Percentiles rank a stretch among this genome's conserved stretches.
These are phyloP conservation scores for Cochlearia excelsa DNA, from an alignment of 345 rosid genomes.

Conservation along the genomic window DNA sequence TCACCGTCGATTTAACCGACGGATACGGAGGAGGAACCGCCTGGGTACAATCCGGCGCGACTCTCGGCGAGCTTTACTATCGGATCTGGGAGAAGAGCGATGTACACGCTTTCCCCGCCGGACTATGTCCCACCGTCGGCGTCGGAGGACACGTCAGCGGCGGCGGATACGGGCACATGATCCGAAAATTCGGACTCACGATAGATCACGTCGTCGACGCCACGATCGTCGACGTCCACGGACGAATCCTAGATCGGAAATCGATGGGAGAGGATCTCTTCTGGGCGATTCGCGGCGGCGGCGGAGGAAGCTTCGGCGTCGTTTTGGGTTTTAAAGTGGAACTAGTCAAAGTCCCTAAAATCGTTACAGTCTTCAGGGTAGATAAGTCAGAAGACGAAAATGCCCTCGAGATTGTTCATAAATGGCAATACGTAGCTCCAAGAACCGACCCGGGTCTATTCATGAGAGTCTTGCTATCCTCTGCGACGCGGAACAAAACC, in stretches of 20 bases:
- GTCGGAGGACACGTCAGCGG: constrained; percentile 50
- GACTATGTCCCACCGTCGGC: constrained; percentile 45
- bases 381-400: constrained; percentile 33
- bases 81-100: constrained; percentile 44
- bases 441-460: constrained; percentile 37
- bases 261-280: constrained; percentile 58
- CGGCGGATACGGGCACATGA: constrained; percentile 46
- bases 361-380: constrained; percentile 43
- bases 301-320: constrained; percentile 49
- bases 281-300: constrained; percentile 54
- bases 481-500: constrained; percentile 22
- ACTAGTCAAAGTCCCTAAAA: constrained; percentile 43
- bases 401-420: constrained; percentile 38
- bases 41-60: constrained; percentile 54
- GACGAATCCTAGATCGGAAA: constrained; percentile 38
- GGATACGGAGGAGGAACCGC: constrained; percentile 34
- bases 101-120: constrained; percentile 52
- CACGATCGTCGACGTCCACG: constrained; percentile 35
- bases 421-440: constrained; percentile 39
- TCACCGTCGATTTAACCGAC: constrained; percentile 33
- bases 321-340: constrained; percentile 41
- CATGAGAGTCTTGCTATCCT: constrained; percentile 22
- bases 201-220: constrained; percentile 47
- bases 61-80: constrained; percentile 46
- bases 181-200: constrained; percentile 46